Evolutionary conservation across 768 basidiomycete genomes (phyloP).

Genomic region (Tephrocybe sp.): DNA sequence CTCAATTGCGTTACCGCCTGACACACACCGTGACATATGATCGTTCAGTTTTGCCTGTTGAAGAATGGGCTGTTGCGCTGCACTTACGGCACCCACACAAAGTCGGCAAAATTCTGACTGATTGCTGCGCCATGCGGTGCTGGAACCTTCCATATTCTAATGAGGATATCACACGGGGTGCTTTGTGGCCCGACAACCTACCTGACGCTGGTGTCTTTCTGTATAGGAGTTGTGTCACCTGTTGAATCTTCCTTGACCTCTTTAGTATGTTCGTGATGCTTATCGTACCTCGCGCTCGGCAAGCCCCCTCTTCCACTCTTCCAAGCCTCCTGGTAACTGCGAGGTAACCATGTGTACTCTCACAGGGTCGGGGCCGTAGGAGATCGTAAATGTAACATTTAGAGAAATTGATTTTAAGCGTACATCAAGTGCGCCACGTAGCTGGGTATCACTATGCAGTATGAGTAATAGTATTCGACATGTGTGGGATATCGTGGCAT

Average conservation of each 20-base stretch:
- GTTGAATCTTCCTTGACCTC: not conserved
- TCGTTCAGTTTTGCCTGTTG: not conserved
- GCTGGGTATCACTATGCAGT: constrained; percentile 5
- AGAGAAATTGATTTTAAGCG: not conserved
- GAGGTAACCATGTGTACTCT: constrained; percentile 12
- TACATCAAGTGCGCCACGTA: constrained; percentile 12
- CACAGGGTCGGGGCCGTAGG: not conserved
- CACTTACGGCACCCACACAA: not conserved
- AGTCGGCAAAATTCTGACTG: not conserved
- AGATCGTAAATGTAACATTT: not conserved
- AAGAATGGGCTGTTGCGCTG: not conserved
- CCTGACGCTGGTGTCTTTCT: not conserved
- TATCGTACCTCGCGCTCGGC: constrained; percentile 8
- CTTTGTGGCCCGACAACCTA: not conserved
- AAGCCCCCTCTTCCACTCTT: not conserved
- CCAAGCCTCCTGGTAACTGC: constrained; percentile 9
- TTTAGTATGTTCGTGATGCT: constrained; percentile 5
- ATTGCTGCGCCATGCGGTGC: not conserved
- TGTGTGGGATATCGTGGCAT: constrained; percentile 19
- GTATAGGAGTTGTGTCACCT: constrained; percentile 2
- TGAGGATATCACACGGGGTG: not conserved
- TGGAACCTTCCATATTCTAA: not conserved
- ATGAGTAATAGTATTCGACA: constrained; percentile 9
- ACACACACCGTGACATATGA: not conserved
- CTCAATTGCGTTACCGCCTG: not conserved